Base-by-base conservation (phyloP, 345 rosid species). In the Arabidopsis arenosa region DNA sequence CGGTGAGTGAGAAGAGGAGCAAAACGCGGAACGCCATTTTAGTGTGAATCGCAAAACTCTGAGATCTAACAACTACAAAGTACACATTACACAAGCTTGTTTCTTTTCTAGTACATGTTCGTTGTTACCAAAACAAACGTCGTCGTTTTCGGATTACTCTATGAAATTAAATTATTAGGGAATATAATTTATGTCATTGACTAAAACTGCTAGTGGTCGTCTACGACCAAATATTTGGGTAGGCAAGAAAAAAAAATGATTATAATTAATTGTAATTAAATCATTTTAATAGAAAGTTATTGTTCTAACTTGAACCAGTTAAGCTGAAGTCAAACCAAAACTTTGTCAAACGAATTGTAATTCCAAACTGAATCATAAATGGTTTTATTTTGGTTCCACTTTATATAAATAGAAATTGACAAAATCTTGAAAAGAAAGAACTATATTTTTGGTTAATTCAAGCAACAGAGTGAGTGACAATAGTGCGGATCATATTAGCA, bases 1-100 rank as follows among this genome's bases (percentile, higher is more conserved):
- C 23, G 17, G 81, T 18, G 70, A 90, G 85, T 0, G 83, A 81
- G 83, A 86, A 68, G 37, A 81, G 68, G 76, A 87, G 74, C 13
- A 82, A 33, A 51, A 45, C 66, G 68, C 87, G 91, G 52, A 72
- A 82, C 61, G 90, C 75, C 90, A 82, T 83, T 69, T 62, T 70
- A 33, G 56, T 21, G 56, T 18, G 78, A 23, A 23, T 23, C 26
- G 26, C 26, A 23, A 23, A 23, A 23, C 26, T 23, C 26, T 23
- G 68, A 68, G 79, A 75, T 68, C 80, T 10, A 62, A 51, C 13
- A 28, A 66, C 30, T 4, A 26, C 40, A 8, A n/a, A 30, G n/a
- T n/a, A n/a, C n/a, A n/a, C n/a, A n/a, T n/a, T 23, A 18, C 49
- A 66, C 2, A 30, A 15, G 21, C 30, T 59, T 57, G 48, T 74